These are phyloP conservation scores for Aspergillus affinis DNA, from an alignment of 495 filamentous ascomycete species.

Conservation along the genomic window DNA sequence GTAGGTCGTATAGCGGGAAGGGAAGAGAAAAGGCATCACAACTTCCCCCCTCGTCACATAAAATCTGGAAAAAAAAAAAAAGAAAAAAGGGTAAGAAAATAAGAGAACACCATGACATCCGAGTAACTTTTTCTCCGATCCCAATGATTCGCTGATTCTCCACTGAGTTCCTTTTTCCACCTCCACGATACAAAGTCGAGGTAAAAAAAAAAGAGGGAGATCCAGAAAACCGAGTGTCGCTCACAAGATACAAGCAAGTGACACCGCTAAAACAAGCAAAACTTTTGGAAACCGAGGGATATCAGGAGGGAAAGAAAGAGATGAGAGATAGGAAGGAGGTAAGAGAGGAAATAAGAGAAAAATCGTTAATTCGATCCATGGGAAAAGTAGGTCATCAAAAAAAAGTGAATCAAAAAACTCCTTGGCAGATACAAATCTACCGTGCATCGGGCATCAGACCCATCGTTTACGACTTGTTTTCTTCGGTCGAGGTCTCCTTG, in stretches of 20 bases:
- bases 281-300: conserved; percentile 53
- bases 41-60: conserved; percentile 30
- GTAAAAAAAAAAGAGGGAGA: conserved; percentile 3
- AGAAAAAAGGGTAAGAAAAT: conserved; percentile 7
- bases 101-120: conserved; percentile 24
- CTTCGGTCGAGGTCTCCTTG: conserved; percentile 44
- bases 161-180: conserved; percentile 8
- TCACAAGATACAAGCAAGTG: conserved; percentile 39
- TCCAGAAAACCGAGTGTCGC: conserved; percentile 33
- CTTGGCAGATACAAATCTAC: conserved; percentile 23
- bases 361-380: conserved; percentile 35
- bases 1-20: conserved; percentile 21
- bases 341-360: conserved; percentile 18
- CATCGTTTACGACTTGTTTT: conserved; percentile 47
- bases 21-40: conserved; percentile 38
- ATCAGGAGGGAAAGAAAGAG: conserved; percentile 38
- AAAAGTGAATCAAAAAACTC: conserved; percentile 40
- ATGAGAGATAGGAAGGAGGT: conserved; percentile 14
- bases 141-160: conserved; percentile 14
- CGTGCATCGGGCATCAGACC: conserved; percentile 23
- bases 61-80: conserved; percentile 16
- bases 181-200: neutral
- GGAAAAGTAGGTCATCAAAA: conserved; percentile 40
- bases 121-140: conserved; percentile 29
- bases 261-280: conserved; percentile 42